Conservation (phyloP, 805 yeast species). For the Lipomyces anomalus region DNA sequence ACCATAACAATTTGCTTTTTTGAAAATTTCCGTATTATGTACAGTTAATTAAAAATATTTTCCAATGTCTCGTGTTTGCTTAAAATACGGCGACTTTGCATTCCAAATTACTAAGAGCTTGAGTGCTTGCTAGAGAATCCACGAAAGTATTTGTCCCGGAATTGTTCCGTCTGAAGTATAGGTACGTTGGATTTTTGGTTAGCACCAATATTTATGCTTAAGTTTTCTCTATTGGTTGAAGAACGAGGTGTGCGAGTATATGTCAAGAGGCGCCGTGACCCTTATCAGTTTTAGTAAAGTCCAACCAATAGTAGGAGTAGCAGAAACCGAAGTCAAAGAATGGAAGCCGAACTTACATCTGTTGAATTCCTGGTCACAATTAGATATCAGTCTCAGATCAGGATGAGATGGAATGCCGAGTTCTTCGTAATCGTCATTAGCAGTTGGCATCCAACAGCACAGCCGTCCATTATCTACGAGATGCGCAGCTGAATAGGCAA, state of each 20-base stretch:
- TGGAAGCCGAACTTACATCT: constrained; percentile 40
- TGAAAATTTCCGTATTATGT: no score
- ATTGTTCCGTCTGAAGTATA: constrained; percentile 47
- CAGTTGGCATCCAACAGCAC: constrained; percentile 97
- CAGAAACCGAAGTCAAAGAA: not conserved
- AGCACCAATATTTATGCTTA: constrained; percentile 46
- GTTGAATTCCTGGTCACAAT: constrained; percentile 80
- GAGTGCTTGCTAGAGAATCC: no score
- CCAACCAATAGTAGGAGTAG: no score
- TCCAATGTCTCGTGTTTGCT: no score
- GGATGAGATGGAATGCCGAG: constrained; percentile 75
- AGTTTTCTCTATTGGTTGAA: constrained; percentile 40
- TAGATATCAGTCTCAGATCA: constrained; percentile 60
- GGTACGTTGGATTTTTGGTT: constrained; percentile 29
- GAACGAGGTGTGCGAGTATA: constrained; percentile 58
- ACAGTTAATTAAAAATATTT: no score
- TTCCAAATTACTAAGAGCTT: no score
- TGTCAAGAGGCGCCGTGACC: constrained; percentile 84
- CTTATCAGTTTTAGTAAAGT: not conserved
- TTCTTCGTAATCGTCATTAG: constrained; percentile 71
- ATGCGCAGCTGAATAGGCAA: constrained; percentile 64
- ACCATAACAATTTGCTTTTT: no score
- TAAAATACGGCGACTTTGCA: no score
- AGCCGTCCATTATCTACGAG: constrained; percentile 72
- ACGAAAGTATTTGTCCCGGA: constrained; percentile 70